phyloP scores from a whole-genome alignment of 768 basidiomycete species.

The Calocybe gangraenosa region DNA sequence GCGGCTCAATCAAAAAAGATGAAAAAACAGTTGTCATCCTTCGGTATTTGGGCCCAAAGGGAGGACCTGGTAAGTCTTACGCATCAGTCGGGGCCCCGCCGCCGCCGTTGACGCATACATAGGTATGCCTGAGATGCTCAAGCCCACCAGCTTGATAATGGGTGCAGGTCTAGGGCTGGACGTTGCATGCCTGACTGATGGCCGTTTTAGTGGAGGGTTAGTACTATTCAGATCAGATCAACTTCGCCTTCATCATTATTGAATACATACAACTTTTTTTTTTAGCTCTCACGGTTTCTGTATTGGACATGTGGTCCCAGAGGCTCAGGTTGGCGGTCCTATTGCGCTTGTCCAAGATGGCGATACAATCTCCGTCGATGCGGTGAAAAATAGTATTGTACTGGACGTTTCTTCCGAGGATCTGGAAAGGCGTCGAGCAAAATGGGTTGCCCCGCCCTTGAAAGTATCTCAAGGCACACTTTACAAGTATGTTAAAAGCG shows the following conservation, averaged over 20 bases:
- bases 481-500: slow-evolving; percentile 85
- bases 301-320: slow-evolving; percentile 95
- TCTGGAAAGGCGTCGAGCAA: slow-evolving; percentile 62
- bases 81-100: slow-evolving; percentile 18
- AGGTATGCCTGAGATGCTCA: slow-evolving; percentile 99
- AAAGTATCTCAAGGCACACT: slow-evolving; percentile 80
- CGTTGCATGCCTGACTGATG: slow-evolving; percentile 96
- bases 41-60: slow-evolving; percentile 94
- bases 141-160: slow-evolving; percentile 97
- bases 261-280: too few species aligned
- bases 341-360: slow-evolving; percentile 90
- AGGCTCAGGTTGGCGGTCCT: slow-evolving; percentile 91
- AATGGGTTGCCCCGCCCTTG: slow-evolving; percentile 83
- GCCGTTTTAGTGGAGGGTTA: slow-evolving; percentile 96
- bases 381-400: slow-evolving; percentile 80
- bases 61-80: slow-evolving; percentile 87
- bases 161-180: slow-evolving; percentile 95
- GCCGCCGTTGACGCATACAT: slow-evolving; percentile 14
- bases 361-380: slow-evolving; percentile 85
- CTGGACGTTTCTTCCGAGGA: slow-evolving; percentile 76
- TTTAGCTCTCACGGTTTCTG: slow-evolving; percentile 96
- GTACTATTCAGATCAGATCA: slow-evolving; percentile 21
- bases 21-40: slow-evolving; percentile 97
- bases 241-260: slow-evolving; percentile 4
- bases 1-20: slow-evolving; percentile 83